phyloP scores from a whole-genome alignment of 129 eudicot species.

The Artemisia annua region DNA sequence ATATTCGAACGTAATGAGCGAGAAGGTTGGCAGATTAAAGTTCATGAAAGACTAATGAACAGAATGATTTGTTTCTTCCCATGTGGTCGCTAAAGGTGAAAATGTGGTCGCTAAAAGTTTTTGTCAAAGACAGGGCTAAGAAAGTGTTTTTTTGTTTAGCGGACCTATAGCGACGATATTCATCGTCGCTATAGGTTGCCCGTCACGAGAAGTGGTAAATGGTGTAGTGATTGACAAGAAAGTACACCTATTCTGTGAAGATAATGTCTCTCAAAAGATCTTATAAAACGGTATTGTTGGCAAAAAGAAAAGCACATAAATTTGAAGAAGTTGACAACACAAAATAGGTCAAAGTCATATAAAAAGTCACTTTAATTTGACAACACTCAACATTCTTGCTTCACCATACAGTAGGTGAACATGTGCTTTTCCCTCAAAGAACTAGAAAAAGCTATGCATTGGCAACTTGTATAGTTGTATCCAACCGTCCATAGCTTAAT shows the following conservation, averaged over 20 bases:
- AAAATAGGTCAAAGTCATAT: slow-evolving; percentile 14
- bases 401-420: slow-evolving; percentile 36
- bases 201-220: no score
- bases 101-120: no score
- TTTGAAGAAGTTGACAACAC: slow-evolving; percentile 2
- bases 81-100: background rate
- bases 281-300: background rate
- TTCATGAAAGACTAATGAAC: no score
- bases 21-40: no score
- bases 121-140: no score
- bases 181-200: no score
- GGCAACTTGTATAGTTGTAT: background rate
- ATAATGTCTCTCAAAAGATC: background rate
- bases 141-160: no score
- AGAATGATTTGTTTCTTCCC: no score
- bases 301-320: background rate
- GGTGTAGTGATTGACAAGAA: background rate
- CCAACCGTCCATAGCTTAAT: background rate
- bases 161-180: no score
- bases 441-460: background rate
- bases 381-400: slow-evolving; percentile 32
- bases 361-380: slow-evolving; percentile 23
- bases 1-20: no score
- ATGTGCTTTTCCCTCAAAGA: background rate
- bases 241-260: background rate